Conservation (phyloP, 1,284 basidiomycete species). For the Ceraceosorus guamensis region DNA sequence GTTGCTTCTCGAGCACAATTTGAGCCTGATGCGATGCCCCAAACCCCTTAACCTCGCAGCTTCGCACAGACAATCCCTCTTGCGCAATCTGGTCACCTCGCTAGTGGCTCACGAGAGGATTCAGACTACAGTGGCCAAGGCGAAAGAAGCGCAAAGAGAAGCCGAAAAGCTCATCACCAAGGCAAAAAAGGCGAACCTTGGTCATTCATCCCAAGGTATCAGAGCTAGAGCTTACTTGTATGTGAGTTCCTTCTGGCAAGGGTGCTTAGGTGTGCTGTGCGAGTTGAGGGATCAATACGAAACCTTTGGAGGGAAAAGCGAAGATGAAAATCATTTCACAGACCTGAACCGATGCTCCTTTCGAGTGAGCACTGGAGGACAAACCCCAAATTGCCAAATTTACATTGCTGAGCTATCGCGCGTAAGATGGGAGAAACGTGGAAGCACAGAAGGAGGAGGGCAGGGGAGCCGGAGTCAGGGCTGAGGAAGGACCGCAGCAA, state of each 20-base stretch:
- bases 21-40: not conserved
- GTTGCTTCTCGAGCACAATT: not conserved
- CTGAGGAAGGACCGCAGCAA: too few relatives aligned
- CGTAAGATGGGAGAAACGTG: too few relatives aligned
- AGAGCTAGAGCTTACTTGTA: constrained; percentile 32
- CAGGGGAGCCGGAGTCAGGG: too few relatives aligned
- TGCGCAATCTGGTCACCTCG: constrained; percentile 77
- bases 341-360: not conserved
- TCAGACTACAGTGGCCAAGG: constrained; percentile 91
- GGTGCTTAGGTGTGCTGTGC: not conserved
- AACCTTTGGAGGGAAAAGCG: not conserved
- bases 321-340: not conserved
- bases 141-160: constrained; percentile 78
- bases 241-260: constrained; percentile 2
- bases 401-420: too few relatives aligned
- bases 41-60: too few relatives aligned
- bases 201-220: not conserved
- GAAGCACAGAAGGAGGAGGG: too few relatives aligned
- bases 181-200: constrained; percentile 20
- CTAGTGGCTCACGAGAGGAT: constrained; percentile 93
- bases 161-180: constrained; percentile 73
- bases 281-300: not conserved
- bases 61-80: too few relatives aligned
- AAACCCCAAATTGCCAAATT: too few relatives aligned
- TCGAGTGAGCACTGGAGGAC: too few relatives aligned